These are phyloP conservation scores for Phytophthora litchii DNA, from an alignment of 352 stramenopile genomes.

Conservation along the genomic window DNA sequence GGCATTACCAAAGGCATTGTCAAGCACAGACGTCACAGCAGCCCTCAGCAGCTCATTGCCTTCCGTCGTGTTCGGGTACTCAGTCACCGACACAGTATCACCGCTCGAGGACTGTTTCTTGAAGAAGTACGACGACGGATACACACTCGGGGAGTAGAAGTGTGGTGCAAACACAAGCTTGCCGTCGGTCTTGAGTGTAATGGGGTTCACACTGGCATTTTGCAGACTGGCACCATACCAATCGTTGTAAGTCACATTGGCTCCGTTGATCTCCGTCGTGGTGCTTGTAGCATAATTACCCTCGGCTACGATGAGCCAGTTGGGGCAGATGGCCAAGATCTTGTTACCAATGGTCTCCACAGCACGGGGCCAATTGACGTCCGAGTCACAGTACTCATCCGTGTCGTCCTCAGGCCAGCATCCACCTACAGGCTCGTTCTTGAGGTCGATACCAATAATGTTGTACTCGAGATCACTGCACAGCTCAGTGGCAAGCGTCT, in stretches of 20 bases:
- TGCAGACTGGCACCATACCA: slow-evolving; percentile 86
- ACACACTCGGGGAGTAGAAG: slow-evolving; percentile 85
- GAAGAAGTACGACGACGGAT: slow-evolving; percentile 81
- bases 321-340: slow-evolving; percentile 73
- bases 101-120: slow-evolving; percentile 51
- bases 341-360: slow-evolving; percentile 66
- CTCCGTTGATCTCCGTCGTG: slow-evolving; percentile 53
- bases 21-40: slow-evolving; percentile 63
- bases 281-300: slow-evolving; percentile 58
- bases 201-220: slow-evolving; percentile 74
- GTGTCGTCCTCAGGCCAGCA: slow-evolving; percentile 71
- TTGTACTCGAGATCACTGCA: slow-evolving; percentile 86
- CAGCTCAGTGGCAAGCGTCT: slow-evolving; percentile 67
- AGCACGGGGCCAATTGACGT: slow-evolving; percentile 74
- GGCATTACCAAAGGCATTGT: slow-evolving; percentile 68
- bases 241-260: slow-evolving; percentile 77
- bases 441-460: slow-evolving; percentile 84
- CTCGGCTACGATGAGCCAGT: slow-evolving; percentile 82
- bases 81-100: slow-evolving; percentile 47
- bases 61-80: slow-evolving; percentile 68
- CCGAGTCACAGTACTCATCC: slow-evolving; percentile 56
- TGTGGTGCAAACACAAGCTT: slow-evolving; percentile 85
- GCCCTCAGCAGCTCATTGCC: slow-evolving; percentile 62
- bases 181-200: slow-evolving; percentile 56
- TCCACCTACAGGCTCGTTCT: slow-evolving; percentile 78